Percentiles rank a stretch among this genome's conserved stretches.
Conservation (phyloP, 2,329 filamentous ascomycete genomes). For the Pseudocercospora crystallina region DNA sequence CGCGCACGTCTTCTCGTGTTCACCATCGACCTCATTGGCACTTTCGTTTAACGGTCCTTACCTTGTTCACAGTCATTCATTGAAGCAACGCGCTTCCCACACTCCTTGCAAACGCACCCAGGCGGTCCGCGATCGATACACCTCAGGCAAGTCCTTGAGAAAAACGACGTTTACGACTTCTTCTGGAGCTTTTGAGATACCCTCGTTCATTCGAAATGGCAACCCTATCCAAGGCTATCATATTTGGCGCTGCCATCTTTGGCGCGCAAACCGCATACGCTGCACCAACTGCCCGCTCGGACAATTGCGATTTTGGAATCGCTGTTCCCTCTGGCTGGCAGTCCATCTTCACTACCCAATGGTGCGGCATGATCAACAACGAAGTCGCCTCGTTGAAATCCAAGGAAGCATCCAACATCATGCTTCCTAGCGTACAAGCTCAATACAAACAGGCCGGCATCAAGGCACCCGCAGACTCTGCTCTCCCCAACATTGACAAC, state of each 20-base stretch:
- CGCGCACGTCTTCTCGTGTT: no score
- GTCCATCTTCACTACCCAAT: conserved; percentile 8
- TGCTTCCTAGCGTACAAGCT: conserved; percentile 4
- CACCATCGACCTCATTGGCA: no score
- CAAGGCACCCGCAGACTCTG: conserved; percentile 2
- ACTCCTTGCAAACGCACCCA: no score
- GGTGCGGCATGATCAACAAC: conserved; percentile 15
- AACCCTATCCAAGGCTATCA: conserved; percentile 4
- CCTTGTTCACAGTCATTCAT: no score
- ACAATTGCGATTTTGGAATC: conserved; percentile 5
- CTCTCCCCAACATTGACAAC: conserved; percentile 11
- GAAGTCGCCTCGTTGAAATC: conserved; percentile 10
- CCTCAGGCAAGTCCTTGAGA: no score
- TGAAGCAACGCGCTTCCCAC: no score
- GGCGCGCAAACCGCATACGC: conserved; percentile 5
- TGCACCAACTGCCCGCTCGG: conserved; percentile 5
- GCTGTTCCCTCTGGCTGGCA: conserved; percentile 8
- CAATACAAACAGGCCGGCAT: conserved; percentile 13
- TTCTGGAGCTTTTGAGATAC: no score
- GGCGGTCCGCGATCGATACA: no score
- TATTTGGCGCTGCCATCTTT: neutral
- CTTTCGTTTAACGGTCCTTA: no score
- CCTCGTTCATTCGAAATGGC: neutral
- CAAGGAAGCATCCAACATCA: conserved; percentile 1
- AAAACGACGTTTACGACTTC: no score